phyloP scores from a whole-genome alignment of 164 flowering plant genomes.

The Stephania japonica region DNA sequence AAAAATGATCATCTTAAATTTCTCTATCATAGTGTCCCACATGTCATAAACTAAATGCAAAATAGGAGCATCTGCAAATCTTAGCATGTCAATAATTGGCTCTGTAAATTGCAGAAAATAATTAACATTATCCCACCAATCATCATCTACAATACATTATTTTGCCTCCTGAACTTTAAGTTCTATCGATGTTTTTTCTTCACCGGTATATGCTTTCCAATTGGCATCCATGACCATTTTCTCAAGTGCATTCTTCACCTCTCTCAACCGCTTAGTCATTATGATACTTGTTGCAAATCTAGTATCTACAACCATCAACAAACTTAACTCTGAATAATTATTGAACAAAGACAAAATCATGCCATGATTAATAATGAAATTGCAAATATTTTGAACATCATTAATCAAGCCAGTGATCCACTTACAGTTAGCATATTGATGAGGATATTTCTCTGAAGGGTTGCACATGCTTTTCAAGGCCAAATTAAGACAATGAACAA shows the following conservation, averaged over 20 bases:
- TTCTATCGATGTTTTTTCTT: too few relatives aligned
- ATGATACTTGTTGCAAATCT: neutral
- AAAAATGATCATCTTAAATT: neutral
- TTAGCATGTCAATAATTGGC: too few relatives aligned
- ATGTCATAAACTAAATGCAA: too few relatives aligned
- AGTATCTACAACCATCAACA: neutral
- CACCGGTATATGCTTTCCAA: too few relatives aligned
- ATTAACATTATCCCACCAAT: too few relatives aligned
- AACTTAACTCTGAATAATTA: neutral
- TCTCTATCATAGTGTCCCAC: too few relatives aligned
- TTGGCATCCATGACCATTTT: too few relatives aligned
- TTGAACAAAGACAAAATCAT: constrained; percentile 7
- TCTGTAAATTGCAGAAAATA: too few relatives aligned
- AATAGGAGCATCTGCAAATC: too few relatives aligned
- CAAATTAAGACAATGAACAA: constrained; percentile 3
- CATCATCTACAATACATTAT: too few relatives aligned
- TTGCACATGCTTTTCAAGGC: constrained; percentile 5
- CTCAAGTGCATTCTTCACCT: too few relatives aligned
- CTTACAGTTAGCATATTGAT: neutral
- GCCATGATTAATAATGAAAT: constrained; percentile 1
- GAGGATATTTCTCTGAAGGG: neutral
- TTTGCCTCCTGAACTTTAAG: too few relatives aligned
- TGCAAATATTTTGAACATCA: neutral
- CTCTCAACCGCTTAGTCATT: neutral
- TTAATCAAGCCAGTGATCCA: neutral